Evolutionary conservation across 2,329 filamentous ascomycete species (phyloP).

Genomic region (Pseudogymnoascus pannorum): DNA sequence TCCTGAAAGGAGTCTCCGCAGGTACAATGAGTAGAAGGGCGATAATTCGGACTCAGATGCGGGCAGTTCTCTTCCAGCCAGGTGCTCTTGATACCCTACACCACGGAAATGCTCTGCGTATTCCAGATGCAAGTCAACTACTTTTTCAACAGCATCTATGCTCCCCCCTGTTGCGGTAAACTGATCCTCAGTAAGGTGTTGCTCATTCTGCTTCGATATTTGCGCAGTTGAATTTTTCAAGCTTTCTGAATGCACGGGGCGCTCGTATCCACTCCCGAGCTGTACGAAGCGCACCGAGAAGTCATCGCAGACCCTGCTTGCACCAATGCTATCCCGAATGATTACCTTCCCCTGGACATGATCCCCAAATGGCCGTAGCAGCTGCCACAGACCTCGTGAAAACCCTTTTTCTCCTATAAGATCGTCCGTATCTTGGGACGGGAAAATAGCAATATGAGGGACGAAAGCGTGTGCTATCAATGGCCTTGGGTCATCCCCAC

Average conservation of each 20-base stretch:
- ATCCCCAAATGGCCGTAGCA: slow-evolving; percentile 88
- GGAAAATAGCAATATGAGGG: slow-evolving; percentile 78
- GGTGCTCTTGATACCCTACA: slow-evolving; percentile 24
- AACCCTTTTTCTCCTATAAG: slow-evolving; percentile 80
- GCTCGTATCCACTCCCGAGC: slow-evolving; percentile 53
- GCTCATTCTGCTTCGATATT: slow-evolving; percentile 7
- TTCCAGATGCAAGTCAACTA: slow-evolving; percentile 71
- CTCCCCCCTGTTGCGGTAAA: slow-evolving; percentile 34
- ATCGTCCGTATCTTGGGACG: slow-evolving; percentile 79
- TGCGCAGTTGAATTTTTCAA: background rate
- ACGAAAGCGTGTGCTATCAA: slow-evolving; percentile 80
- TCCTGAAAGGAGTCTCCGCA: slow-evolving; percentile 75
- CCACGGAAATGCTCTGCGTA: slow-evolving; percentile 54
- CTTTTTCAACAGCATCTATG: slow-evolving; percentile 66
- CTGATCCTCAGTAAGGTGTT: slow-evolving; percentile 13
- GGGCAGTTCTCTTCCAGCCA: slow-evolving; percentile 25
- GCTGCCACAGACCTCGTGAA: slow-evolving; percentile 69
- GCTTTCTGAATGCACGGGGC: slow-evolving; percentile 27
- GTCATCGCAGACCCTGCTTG: slow-evolving; percentile 77
- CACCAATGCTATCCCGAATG: slow-evolving; percentile 81
- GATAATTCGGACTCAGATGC: slow-evolving; percentile 40
- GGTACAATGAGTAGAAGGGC: slow-evolving; percentile 77
- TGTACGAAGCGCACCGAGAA: slow-evolving; percentile 81
- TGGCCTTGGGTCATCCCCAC: slow-evolving; percentile 43
- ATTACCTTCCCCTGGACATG: slow-evolving; percentile 79